phyloP scores from a whole-genome alignment of 2,329 filamentous ascomycete genomes.

The Tolypocladium capitatum region DNA sequence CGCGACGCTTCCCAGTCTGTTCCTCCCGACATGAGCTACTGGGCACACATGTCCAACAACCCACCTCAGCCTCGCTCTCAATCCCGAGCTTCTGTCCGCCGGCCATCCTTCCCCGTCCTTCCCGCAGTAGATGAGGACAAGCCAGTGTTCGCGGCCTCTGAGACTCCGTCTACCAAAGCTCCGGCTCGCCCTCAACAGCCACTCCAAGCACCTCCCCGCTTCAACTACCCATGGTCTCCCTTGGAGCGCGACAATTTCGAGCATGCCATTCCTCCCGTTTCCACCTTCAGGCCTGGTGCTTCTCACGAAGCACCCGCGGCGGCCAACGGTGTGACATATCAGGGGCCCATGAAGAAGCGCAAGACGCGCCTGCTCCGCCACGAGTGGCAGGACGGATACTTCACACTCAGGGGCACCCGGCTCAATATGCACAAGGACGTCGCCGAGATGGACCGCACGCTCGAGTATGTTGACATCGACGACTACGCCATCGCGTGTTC shows the following conservation, averaged over 20 bases:
- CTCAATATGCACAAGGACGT: slow-evolving; percentile 63
- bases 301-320: slow-evolving; percentile 18
- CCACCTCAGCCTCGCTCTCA: slow-evolving; percentile 30
- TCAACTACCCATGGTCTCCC: slow-evolving; percentile 43
- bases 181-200: slow-evolving; percentile 23
- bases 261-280: slow-evolving; percentile 26
- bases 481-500: slow-evolving; percentile 83
- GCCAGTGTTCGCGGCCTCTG: slow-evolving; percentile 24
- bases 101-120: slow-evolving; percentile 56
- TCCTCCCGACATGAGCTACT: slow-evolving; percentile 83
- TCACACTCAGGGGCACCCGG: slow-evolving; percentile 65
- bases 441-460: slow-evolving; percentile 37
- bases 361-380: slow-evolving; percentile 79
- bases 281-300: slow-evolving; percentile 10
- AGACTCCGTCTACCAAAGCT: slow-evolving; percentile 21
- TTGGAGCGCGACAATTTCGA: slow-evolving; percentile 31
- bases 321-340: slow-evolving; percentile 48
- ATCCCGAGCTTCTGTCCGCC: slow-evolving; percentile 44
- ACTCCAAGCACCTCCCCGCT: slow-evolving; percentile 38
- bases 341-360: slow-evolving; percentile 89
- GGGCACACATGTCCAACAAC: slow-evolving; percentile 24
- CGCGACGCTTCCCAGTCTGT: slow-evolving; percentile 81
- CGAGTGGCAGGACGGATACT: slow-evolving; percentile 89
- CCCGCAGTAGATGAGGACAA: slow-evolving; percentile 56
- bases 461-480: slow-evolving; percentile 76